Evolutionary conservation across 2,329 filamentous ascomycete genomes (phyloP), one percentile per base, ranked within the genome.

Genomic region (Balansia obtecta): DNA sequence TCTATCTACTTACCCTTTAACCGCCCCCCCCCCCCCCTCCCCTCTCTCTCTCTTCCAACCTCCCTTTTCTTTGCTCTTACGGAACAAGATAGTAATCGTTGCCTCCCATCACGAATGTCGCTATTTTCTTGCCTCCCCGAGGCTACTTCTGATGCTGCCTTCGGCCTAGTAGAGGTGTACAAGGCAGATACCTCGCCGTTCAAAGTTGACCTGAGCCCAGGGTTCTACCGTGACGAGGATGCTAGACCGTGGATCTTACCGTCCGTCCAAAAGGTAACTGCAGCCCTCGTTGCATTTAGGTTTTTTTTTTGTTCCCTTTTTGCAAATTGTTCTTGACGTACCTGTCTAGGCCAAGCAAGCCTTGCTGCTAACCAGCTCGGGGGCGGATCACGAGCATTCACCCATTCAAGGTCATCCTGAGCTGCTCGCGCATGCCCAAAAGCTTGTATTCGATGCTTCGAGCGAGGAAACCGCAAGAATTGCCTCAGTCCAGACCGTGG

Each of bases 311-410:
- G 2, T 22, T 22, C 4, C 20, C 4, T 22, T 22, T 15, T 44
- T 44, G 18, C 18, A 90, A 96, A 76, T 95, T 95, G 69, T 85
- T 93, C 7, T 27, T 27, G 7, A 27, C 27, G 49, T 88, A 88
- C 53, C 95, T 95, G 4, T 64, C 82, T 86, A 53, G 90, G 90
- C 63, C 69, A 27, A 22, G 20, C 20, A 22, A 22, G 20, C 20
- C 20, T 4, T 22, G 20, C 20, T 22, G 4, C 20, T 22, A 22
- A 22, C 20, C 20, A 22, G 20, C 20, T 22, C 20, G 20, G 20
- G 2, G 20, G 20, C 20, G 20, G 20, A 22, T 22, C 20, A 22
- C 20, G 20, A 22, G 4, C 20, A 22, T 22, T 22, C 20, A 22
- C 20, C 20, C 20, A 22, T 22, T 22, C 20, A 22, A 22, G 20